Evolutionary conservation across 768 basidiomycete genomes (phyloP), one percentile per base, ranked within the genome.

Genomic region (Heimioporus sp.): DNA sequence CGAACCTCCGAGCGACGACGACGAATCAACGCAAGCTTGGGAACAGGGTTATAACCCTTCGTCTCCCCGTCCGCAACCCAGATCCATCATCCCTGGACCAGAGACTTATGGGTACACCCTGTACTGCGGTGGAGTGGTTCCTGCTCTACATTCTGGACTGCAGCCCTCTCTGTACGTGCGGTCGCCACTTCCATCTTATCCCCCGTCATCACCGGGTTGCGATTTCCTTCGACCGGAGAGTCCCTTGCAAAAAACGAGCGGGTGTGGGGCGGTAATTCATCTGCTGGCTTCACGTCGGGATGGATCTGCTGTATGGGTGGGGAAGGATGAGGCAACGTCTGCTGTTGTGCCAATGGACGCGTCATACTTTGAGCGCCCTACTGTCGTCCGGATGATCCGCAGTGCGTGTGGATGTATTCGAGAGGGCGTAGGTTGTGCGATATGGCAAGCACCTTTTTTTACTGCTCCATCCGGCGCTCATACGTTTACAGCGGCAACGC

Each of bases 381-480:
- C 74, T 13, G 70, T 77, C 16, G 74, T 77, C 36, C 76, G 76
- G 64, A 78, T 80, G 64, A 71, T 78, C 50, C 73, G 72, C 54
- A 81, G 77, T 54, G 69, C 80, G 3, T 88, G 86, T 57, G 85
- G 86, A 13, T 89, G 86, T 58, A 64, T 82, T 36, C 76, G 82
- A 32, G 84, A 87, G 65, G 85, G 84, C 6, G 72, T 89, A 10
- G 86, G 83, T 17, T 89, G 86, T 68, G 74, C 77, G 3, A 74
- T 74, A 41, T 86, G 82, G 81, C 76, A 47, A 61, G 76, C 67
- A 7, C 34, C 9, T 38, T 5, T 41, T 4, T 42, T 30, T 21
- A 1, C 34, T 39, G 47, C 48, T 50, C n/a, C 19, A 28, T 42
- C 16, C 45, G 20, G 21, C 43, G 41, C 59, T 65, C 37, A 61